A percentile compares a stretch with the other conserved stretches of the same genome.
Evolutionary conservation across 345 rosid species (phyloP).

Genomic region (Boechera divaricarpa): DNA sequence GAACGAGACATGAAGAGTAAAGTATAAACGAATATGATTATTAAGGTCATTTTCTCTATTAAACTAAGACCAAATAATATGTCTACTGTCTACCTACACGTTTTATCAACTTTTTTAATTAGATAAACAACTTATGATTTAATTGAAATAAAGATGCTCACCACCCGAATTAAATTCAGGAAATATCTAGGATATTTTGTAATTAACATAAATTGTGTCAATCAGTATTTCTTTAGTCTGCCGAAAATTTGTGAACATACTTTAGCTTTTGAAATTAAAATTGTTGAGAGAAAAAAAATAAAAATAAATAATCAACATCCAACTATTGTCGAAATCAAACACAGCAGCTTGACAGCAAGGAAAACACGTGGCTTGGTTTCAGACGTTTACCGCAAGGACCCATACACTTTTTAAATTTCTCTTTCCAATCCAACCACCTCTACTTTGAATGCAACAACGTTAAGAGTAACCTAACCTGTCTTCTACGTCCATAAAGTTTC

Average conservation of each 20-base stretch:
- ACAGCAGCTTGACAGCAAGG: conserved; percentile 45
- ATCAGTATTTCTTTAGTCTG: not conserved
- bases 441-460: too few species aligned
- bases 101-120: conserved; percentile 3
- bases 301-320: conserved; percentile 38
- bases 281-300: not conserved
- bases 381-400: conserved; percentile 16
- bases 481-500: too few species aligned
- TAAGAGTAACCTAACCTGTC: too few species aligned
- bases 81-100: conserved; percentile 41
- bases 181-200: not conserved
- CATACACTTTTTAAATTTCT: too few species aligned
- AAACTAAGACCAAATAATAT: conserved; percentile 24
- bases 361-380: conserved; percentile 40
- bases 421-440: too few species aligned
- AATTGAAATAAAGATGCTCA: conserved; percentile 25
- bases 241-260: not conserved
- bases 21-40: conserved; percentile 23
- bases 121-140: not conserved
- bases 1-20: conserved; percentile 15
- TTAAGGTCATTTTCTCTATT: conserved; percentile 17
- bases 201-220: conserved; percentile 8
- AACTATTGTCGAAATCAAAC: conserved; percentile 47
- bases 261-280: not conserved
- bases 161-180: conserved; percentile 20